A percentile compares a stretch with the other conserved stretches of the same genome.
Conservation (phyloP, 345 rosid genomes). For the Cardamine occulta region DNA sequence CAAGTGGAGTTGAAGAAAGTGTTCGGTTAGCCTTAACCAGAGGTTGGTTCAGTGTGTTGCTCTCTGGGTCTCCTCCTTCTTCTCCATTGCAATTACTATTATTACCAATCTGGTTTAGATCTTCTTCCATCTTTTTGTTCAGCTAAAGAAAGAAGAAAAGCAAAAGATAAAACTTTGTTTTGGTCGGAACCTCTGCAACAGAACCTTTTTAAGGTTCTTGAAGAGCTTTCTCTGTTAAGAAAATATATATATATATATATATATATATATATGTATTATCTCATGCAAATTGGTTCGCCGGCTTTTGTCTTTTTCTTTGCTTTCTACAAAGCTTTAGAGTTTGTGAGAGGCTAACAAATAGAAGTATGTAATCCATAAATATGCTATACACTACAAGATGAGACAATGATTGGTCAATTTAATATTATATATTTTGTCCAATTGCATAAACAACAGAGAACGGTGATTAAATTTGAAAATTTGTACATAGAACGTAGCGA, state of each 20-base stretch:
- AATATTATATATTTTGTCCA: constrained; percentile 4
- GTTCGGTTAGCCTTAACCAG: constrained; percentile 78
- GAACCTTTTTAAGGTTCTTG: constrained; percentile 38
- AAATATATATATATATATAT: not conserved
- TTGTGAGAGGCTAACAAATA: constrained; percentile 29
- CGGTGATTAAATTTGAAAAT: not conserved
- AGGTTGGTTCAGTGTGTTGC: constrained; percentile 61
- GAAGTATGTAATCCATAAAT: constrained; percentile 32
- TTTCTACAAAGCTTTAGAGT: not conserved
- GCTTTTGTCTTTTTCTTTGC: constrained; percentile 15
- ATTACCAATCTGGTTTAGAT: constrained; percentile 27
- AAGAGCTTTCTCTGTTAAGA: constrained; percentile 32
- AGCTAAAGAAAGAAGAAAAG: not conserved
- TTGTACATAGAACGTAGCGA: constrained; percentile 12
- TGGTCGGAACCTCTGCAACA: constrained; percentile 45
- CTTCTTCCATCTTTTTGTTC: constrained; percentile 49
- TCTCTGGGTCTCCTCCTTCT: constrained; percentile 67
- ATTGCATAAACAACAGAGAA: not conserved
- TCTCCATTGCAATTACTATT: constrained; percentile 44
- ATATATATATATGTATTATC: not conserved
- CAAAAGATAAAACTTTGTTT: constrained; percentile 32
- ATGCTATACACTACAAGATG: constrained; percentile 23
- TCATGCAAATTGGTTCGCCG: constrained; percentile 13
- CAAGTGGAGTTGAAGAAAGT: constrained; percentile 75
- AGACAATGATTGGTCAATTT: constrained; percentile 36